A percentile compares a stretch with the other conserved stretches of the same genome.
These are phyloP conservation scores for Smittium culicis DNA, from an alignment of 371 early-diverging fungal genomes.

Conservation along the genomic window DNA sequence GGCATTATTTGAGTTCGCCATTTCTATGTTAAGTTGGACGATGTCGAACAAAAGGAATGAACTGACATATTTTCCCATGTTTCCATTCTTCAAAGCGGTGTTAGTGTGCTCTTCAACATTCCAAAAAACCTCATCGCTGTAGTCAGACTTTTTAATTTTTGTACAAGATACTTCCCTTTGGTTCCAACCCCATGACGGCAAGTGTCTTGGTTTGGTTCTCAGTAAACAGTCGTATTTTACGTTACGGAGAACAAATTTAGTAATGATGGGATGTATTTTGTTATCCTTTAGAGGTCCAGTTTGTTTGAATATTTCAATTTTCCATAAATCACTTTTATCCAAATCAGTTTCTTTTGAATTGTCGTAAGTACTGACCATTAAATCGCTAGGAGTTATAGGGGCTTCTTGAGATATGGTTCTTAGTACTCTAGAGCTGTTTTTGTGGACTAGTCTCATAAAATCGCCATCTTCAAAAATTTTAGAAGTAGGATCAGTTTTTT, in stretches of 20 bases:
- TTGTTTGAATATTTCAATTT: constrained; percentile 22
- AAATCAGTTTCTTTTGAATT: constrained; percentile 40
- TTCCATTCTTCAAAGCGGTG: not conserved
- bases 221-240: constrained; percentile 43
- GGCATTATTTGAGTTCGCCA: constrained; percentile 77
- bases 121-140: not conserved
- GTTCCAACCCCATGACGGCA: constrained; percentile 98
- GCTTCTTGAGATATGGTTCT: constrained; percentile 66
- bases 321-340: constrained; percentile 54
- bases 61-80: constrained; percentile 16
- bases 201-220: constrained; percentile 74
- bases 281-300: constrained; percentile 35
- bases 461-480: constrained; percentile 56
- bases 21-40: not conserved
- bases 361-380: constrained; percentile 80
- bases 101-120: not conserved
- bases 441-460: constrained; percentile 69
- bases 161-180: constrained; percentile 70
- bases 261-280: constrained; percentile 60
- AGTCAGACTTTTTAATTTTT: not conserved
- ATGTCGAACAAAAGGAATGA: constrained; percentile 22
- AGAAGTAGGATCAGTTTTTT: constrained; percentile 28
- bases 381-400: constrained; percentile 53
- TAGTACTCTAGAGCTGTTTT: constrained; percentile 51
- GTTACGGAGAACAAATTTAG: constrained; percentile 83